Conservation (phyloP, 441 rosid species). For the Erysimum cheiri region DNA sequence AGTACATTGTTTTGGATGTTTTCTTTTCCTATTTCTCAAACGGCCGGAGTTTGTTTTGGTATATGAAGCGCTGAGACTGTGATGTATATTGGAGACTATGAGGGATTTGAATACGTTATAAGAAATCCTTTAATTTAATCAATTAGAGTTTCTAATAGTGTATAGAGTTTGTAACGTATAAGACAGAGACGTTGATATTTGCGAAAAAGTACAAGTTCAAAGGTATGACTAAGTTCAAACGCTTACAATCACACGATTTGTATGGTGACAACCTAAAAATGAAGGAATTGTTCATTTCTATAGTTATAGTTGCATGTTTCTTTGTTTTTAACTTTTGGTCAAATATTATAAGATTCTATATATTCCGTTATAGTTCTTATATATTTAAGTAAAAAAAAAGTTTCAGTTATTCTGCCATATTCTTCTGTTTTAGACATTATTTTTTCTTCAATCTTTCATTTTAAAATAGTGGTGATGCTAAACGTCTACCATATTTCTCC, state of each 20-base stretch:
- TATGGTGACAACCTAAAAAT: background rate
- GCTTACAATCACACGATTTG: slow-evolving; percentile 21
- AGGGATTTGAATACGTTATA: background rate
- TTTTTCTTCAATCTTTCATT: too few relatives aligned
- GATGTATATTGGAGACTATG: slow-evolving; percentile 10
- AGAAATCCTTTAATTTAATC: background rate
- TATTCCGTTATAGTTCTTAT: too few relatives aligned
- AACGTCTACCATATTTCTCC: too few relatives aligned
- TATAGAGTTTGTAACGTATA: background rate
- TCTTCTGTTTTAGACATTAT: too few relatives aligned
- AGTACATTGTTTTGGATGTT: slow-evolving; percentile 11
- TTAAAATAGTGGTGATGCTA: too few relatives aligned
- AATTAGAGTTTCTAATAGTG: background rate
- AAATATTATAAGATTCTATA: too few relatives aligned
- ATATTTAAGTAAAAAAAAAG: too few relatives aligned
- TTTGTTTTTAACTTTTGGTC: too few relatives aligned
- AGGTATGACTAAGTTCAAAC: slow-evolving; percentile 21
- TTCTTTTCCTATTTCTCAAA: background rate
- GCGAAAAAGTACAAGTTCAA: slow-evolving; percentile 2
- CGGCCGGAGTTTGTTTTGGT: background rate
- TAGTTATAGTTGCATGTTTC: too few relatives aligned
- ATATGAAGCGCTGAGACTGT: background rate
- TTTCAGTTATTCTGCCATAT: too few relatives aligned
- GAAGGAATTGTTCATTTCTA: background rate
- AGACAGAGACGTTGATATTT: slow-evolving; percentile 15